Percentiles rank a stretch among this genome's conserved stretches.
Conservation (phyloP, 108 stramenopile species). For the Ochromonas danica region DNA sequence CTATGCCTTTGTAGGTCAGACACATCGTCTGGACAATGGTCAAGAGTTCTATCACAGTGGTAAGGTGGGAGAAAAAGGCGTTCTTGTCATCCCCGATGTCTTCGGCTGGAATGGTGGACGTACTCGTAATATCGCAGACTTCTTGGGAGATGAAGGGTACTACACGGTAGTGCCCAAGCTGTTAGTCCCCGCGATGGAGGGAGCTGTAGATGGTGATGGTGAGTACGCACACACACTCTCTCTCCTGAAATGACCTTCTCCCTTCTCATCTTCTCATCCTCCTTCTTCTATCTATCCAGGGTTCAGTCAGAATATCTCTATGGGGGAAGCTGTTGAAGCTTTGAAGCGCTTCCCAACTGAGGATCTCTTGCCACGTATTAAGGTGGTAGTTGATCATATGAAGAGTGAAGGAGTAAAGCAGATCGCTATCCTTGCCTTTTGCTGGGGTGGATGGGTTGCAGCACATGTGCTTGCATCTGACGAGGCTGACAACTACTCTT, state of each 20-base stretch:
- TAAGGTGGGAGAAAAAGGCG: neutral
- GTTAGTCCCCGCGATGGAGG: neutral
- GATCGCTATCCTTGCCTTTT: neutral
- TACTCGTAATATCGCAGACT: neutral
- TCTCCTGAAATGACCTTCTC: too few relatives aligned
- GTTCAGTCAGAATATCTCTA: too few relatives aligned
- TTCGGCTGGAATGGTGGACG: neutral
- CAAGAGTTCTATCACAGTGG: neutral
- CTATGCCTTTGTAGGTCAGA: neutral
- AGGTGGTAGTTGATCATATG: neutral
- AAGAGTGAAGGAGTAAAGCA: neutral
- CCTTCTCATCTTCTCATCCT: too few relatives aligned
- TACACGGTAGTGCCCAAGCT: neutral
- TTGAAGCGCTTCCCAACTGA: too few relatives aligned
- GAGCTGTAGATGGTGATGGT: too few relatives aligned
- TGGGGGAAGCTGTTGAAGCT: too few relatives aligned
- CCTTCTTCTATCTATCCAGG: too few relatives aligned
- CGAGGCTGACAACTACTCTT: neutral
- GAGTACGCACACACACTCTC: too few relatives aligned
- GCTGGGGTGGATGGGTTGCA: neutral
- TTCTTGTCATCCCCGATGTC: neutral
- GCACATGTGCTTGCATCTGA: neutral
- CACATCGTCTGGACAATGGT: neutral
- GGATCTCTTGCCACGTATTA: neutral
- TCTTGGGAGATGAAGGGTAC: neutral